A percentile compares a stretch with the other conserved stretches of the same genome.
Conservation (phyloP, 495 filamentous ascomycete genomes). For the Glarea lozoyensis region DNA sequence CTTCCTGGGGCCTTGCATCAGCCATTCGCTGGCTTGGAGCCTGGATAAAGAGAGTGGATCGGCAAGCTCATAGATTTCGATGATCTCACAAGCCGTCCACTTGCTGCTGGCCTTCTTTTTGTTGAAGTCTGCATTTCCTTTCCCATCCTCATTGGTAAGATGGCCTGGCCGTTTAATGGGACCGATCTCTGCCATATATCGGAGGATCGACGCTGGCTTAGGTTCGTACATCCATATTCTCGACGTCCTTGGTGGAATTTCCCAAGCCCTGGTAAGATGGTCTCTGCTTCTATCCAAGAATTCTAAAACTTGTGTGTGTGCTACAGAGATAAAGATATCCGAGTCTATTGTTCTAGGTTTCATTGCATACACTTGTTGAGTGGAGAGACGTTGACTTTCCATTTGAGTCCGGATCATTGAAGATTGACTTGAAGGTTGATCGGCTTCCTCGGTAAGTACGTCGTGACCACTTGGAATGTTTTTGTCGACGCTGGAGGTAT, state of each 20-base stretch:
- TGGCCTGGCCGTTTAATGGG: conserved; percentile 31
- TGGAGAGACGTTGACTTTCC: conserved; percentile 40
- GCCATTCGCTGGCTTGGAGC: conserved; percentile 34
- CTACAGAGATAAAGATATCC: conserved; percentile 37
- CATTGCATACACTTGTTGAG: conserved; percentile 32
- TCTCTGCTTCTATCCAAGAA: conserved; percentile 32
- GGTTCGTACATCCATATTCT: conserved; percentile 42
- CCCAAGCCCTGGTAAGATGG: conserved; percentile 37
- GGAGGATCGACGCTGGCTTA: conserved; percentile 28
- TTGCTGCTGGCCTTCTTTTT: conserved; percentile 16
- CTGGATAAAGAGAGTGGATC: conserved; percentile 34
- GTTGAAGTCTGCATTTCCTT: conserved; percentile 42
- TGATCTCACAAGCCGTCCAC: conserved; percentile 36
- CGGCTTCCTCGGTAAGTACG: neutral
- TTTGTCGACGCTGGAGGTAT: neutral
- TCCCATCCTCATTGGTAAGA: conserved; percentile 26
- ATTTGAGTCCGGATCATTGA: conserved; percentile 32
- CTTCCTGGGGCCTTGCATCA: conserved; percentile 27
- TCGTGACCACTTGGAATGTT: neutral
- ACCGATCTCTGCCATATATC: conserved; percentile 40
- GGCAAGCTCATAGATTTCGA: conserved; percentile 43
- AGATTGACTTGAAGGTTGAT: conserved; percentile 13
- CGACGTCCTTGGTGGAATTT: conserved; percentile 28
- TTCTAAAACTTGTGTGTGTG: conserved; percentile 26
- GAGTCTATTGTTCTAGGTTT: conserved; percentile 35